Evolutionary conservation across 768 basidiomycete species (phyloP).

Genomic region (Tulasnella sp.): DNA sequence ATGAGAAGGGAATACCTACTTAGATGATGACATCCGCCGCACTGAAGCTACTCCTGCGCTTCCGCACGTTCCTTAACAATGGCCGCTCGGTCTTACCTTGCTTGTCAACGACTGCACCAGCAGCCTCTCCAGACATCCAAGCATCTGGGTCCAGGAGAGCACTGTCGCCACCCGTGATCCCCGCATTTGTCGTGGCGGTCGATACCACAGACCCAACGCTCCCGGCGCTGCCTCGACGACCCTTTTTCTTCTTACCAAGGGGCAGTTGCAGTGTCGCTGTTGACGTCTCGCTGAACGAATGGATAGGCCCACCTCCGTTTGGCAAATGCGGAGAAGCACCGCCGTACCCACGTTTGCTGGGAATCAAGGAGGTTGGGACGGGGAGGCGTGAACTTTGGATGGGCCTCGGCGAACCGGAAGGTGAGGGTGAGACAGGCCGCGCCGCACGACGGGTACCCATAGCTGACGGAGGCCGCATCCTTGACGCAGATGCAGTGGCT

Average conservation of each 20-base stretch:
- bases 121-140: constrained; percentile 65
- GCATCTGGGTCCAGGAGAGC: constrained; percentile 36
- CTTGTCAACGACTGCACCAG: constrained; percentile 50
- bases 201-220: constrained; percentile 8
- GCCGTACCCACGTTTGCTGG: constrained; percentile 7
- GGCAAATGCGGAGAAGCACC: background rate
- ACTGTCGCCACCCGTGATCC: background rate
- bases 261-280: constrained; percentile 8
- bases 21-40: constrained; percentile 74
- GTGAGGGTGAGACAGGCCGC: constrained; percentile 11
- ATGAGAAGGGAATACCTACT: background rate
- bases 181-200: background rate
- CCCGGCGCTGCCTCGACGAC: constrained; percentile 7
- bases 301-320: constrained; percentile 5
- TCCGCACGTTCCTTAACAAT: constrained; percentile 57
- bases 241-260: background rate
- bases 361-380: background rate
- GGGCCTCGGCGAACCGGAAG: constrained; percentile 2
- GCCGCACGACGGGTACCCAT: constrained; percentile 5
- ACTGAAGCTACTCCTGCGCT: constrained; percentile 80
- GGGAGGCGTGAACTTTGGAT: constrained; percentile 6
- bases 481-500: background rate
- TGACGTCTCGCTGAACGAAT: background rate
- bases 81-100: constrained; percentile 67
- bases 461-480: constrained; percentile 7